A percentile compares a stretch with the other conserved stretches of the same genome.
phyloP scores from a whole-genome alignment of 2,329 filamentous ascomycete genomes.

The Talaromyces albobiverticillius region DNA sequence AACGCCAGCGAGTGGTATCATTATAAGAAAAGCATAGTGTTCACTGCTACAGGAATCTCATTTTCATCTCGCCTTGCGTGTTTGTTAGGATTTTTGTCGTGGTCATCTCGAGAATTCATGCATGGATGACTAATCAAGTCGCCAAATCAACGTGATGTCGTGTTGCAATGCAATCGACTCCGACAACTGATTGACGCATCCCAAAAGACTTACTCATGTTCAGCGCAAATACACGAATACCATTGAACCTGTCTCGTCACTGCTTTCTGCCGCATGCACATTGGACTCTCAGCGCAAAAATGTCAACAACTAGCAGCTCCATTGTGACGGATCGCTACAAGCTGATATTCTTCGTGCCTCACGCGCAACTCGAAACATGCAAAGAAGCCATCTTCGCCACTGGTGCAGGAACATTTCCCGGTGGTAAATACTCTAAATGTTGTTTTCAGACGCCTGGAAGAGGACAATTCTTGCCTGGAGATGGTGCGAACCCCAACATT shows the following conservation, averaged over 20 bases:
- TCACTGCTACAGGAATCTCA: no score
- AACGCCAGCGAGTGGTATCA: no score
- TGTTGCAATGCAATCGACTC: neutral
- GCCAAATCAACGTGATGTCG: neutral
- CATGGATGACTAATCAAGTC: constrained; percentile 8
- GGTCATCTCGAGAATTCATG: neutral
- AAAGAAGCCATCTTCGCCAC: constrained; percentile 42
- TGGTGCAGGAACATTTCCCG: constrained; percentile 42
- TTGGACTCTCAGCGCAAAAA: constrained; percentile 15
- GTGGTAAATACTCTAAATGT: constrained; percentile 38
- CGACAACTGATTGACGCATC: neutral
- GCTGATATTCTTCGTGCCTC: constrained; percentile 44
- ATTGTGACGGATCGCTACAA: constrained; percentile 33
- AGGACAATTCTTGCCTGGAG: constrained; percentile 41
- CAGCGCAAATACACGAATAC: neutral
- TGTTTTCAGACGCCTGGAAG: constrained; percentile 40
- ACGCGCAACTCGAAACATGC: constrained; percentile 35
- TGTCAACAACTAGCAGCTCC: constrained; percentile 20
- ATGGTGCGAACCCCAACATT: constrained; percentile 40
- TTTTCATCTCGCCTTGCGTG: no score
- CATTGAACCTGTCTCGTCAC: neutral
- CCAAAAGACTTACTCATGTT: neutral
- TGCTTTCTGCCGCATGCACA: neutral
- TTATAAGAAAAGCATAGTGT: no score
- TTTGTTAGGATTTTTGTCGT: no score